Base-by-base conservation (phyloP, 371 early-diverging fungal genomes). In the Mortierella sp. region DNA sequence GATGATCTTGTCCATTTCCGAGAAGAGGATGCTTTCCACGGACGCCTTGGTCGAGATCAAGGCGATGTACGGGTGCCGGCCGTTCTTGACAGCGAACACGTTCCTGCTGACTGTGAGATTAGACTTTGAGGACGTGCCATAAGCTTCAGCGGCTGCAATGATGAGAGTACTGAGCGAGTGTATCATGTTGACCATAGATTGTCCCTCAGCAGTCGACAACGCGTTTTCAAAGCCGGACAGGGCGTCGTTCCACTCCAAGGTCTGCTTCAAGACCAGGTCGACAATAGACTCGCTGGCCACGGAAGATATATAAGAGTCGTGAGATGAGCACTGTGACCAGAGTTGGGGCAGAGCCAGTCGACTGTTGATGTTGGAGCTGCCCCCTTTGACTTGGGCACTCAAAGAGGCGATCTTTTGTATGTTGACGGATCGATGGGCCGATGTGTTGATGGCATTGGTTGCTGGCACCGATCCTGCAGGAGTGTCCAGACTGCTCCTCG, bases 181-280 rank as follows among this genome's bases (percentile, higher is more conserved):
- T 7, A 69, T 52, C 27, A 69, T 68, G 24, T 74, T 74, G 61
- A 54, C 56, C 0, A 69, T 39, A 14, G 69, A 64, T 26, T 60
- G 66, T 34, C 76, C 76, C n/a, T 74, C 61, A 9, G 65, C 56
- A 0, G 69, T 55, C 8, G 69, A 27, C 14, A 74, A 24, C n/a
- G 70, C 62, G 59, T 74, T 69, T 57, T 74, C 76, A 21, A 68
- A 65, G 21, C 76, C 70, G 19, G 65, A 62, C 3, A 74, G 19
- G 24, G 70, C 64, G 8, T 74, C 76, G 43, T 13, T 48, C 76
- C 76, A 74, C 23, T 61, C 61, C 41, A 74, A 18, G 7, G 61
- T 21, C 16, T 59, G 49, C 39, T 54, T 41, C 1, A 21, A 24
- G 24, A 65, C 70, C 38, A 74, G 49, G 31, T 69, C 65, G 14